These are phyloP conservation scores for Plasmopara viticola DNA, from an alignment of 352 stramenopile genomes.

Conservation along the genomic window DNA sequence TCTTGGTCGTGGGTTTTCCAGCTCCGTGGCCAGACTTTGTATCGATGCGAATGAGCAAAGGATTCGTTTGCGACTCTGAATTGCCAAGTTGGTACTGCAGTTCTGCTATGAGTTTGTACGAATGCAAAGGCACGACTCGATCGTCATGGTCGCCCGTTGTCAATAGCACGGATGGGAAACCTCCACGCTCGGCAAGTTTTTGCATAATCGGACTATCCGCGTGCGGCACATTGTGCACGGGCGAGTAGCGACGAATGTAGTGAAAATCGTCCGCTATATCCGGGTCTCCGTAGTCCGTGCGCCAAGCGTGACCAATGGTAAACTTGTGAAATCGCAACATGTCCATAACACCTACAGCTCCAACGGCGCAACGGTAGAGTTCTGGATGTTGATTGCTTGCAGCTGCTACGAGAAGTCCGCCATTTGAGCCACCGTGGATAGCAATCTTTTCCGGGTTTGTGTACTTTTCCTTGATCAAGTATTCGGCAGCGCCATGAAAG, in stretches of 20 bases:
- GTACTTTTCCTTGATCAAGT: slow-evolving; percentile 86
- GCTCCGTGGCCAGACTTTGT: slow-evolving; percentile 85
- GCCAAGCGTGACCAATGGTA: slow-evolving; percentile 89
- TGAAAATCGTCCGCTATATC: slow-evolving; percentile 75
- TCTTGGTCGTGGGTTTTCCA: slow-evolving; percentile 85
- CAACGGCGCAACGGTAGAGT: slow-evolving; percentile 90
- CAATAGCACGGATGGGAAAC: slow-evolving; percentile 77
- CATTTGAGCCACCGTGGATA: slow-evolving; percentile 90
- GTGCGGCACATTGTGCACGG: slow-evolving; percentile 82
- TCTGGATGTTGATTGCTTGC: slow-evolving; percentile 86
- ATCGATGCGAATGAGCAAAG: slow-evolving; percentile 86
- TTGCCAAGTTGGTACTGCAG: slow-evolving; percentile 73
- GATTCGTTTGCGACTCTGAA: slow-evolving; percentile 62
- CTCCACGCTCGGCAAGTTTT: slow-evolving; percentile 39
- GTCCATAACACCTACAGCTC: slow-evolving; percentile 91
- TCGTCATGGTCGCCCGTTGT: slow-evolving; percentile 89
- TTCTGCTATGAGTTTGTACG: slow-evolving; percentile 87
- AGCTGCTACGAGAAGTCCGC: slow-evolving; percentile 91
- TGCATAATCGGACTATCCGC: slow-evolving; percentile 45
- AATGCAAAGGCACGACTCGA: slow-evolving; percentile 85
- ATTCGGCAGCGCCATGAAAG: slow-evolving; percentile 91
- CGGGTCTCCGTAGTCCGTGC: slow-evolving; percentile 82
- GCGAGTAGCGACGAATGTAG: slow-evolving; percentile 83
- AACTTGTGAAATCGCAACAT: slow-evolving; percentile 96
- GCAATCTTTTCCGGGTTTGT: slow-evolving; percentile 87